Conservation (phyloP, 495 filamentous ascomycete species). For the Aspergillus egyptiacus region DNA sequence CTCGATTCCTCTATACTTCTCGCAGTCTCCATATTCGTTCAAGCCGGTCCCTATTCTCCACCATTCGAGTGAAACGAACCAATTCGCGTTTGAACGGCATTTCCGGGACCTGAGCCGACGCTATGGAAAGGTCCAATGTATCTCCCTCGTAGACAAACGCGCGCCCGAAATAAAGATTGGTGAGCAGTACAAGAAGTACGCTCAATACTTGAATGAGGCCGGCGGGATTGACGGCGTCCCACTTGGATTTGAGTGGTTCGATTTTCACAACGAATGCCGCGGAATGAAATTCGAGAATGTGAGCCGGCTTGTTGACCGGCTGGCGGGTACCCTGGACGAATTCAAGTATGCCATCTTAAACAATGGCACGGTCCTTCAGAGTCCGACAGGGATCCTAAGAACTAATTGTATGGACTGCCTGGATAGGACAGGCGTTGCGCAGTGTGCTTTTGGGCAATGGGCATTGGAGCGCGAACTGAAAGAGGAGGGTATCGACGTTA, state of each 20-base stretch:
- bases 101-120: conserved; percentile 57
- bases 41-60: conserved; percentile 79
- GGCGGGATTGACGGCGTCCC: conserved; percentile 45
- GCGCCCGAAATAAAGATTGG: conserved; percentile 74
- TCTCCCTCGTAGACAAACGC: conserved; percentile 81
- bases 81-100: conserved; percentile 69
- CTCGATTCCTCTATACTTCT: conserved; percentile 88
- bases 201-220: conserved; percentile 56
- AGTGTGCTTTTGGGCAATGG: conserved; percentile 74
- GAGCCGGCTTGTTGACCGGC: conserved; percentile 60
- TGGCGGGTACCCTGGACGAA: conserved; percentile 57
- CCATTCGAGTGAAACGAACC: conserved; percentile 70
- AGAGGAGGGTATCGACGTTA: conserved; percentile 65
- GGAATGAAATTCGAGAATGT: conserved; percentile 98
- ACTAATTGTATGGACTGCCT: conserved; percentile 99
- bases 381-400: conserved; percentile 69
- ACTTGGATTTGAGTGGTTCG: conserved; percentile 89
- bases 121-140: conserved; percentile 74
- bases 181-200: conserved; percentile 63
- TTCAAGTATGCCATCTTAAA: conserved; percentile 59
- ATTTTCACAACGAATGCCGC: conserved; percentile 83
- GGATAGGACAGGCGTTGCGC: conserved; percentile 88
- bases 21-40: conserved; percentile 85
- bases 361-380: conserved; percentile 42
- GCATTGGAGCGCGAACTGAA: conserved; percentile 71